Conservation (phyloP, 306 rosid species). For the Medicago ruthenica region DNA sequence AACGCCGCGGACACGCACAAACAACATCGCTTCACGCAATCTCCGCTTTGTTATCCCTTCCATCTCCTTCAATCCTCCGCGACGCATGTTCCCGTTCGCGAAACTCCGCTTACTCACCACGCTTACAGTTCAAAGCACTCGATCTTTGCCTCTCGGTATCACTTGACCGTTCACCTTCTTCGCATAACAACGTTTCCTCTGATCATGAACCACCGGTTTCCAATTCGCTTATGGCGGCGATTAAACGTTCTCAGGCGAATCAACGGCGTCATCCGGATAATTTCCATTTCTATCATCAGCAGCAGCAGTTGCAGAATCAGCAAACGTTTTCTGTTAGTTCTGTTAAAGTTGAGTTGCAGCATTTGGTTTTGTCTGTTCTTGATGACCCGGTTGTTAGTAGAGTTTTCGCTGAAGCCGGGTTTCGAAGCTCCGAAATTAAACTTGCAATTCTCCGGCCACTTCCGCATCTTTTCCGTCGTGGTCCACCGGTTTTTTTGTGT, state of each 20-base stretch:
- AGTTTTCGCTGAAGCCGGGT: constrained; percentile 93
- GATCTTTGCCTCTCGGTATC: constrained; percentile 89
- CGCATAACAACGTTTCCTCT: constrained; percentile 51
- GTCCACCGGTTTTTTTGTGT: constrained; percentile 73
- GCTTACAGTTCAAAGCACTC: constrained; percentile 88
- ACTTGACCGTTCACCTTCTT: constrained; percentile 79
- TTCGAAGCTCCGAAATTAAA: constrained; percentile 94
- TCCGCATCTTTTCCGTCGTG: constrained; percentile 72
- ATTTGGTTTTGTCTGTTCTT: constrained; percentile 75
- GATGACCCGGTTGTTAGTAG: constrained; percentile 98
- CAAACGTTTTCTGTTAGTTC: constrained; percentile 70
- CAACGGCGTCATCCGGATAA: constrained; percentile 91
- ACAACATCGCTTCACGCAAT: constrained; percentile 94
- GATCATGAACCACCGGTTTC: constrained; percentile 94
- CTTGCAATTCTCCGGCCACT: constrained; percentile 78
- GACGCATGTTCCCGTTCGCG: constrained; percentile 90
- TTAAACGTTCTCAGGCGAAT: constrained; percentile 95
- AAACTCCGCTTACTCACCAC: constrained; percentile 78
- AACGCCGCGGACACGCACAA: constrained; percentile 87
- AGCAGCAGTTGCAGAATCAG: constrained; percentile 52
- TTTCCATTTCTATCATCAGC: constrained; percentile 69
- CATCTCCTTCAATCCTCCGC: constrained; percentile 74
- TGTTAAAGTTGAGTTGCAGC: constrained; percentile 89
- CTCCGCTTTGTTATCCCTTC: constrained; percentile 75
- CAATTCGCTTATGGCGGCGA: constrained; percentile 97